Evolutionary conservation across 306 rosid genomes (phyloP).

Genomic region (Acacia acuminata): DNA sequence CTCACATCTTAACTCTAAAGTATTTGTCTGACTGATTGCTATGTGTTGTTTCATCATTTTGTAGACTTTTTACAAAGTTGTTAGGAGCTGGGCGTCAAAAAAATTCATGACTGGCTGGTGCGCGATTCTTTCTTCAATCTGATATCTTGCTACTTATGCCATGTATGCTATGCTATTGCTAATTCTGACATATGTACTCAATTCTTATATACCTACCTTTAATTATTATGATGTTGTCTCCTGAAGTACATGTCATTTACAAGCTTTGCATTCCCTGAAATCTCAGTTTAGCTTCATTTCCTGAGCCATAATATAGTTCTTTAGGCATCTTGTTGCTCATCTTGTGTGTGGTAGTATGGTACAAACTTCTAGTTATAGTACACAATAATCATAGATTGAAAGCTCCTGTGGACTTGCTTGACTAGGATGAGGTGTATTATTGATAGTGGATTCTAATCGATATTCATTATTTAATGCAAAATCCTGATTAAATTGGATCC

Average conservation of each 20-base stretch:
- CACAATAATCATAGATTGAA: slow-evolving; percentile 1
- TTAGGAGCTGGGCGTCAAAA: slow-evolving; percentile 89
- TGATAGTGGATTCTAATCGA: background rate
- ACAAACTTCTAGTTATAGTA: slow-evolving; percentile 9
- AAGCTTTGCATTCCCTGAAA: background rate
- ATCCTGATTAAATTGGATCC: background rate
- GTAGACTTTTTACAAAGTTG: slow-evolving; percentile 79
- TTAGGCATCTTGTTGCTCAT: background rate
- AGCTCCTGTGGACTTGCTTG: background rate
- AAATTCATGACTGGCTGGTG: slow-evolving; percentile 96
- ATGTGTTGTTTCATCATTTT: slow-evolving; percentile 28
- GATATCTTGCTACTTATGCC: slow-evolving; percentile 10
- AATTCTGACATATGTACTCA: slow-evolving; percentile 9
- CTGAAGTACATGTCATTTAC: background rate
- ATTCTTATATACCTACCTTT: background rate
- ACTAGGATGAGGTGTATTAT: background rate
- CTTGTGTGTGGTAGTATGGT: background rate
- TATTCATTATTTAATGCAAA: background rate
- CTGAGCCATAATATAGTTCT: background rate
- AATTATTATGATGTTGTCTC: background rate
- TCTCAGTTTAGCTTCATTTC: background rate
- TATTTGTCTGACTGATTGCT: slow-evolving; percentile 29
- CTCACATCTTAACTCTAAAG: background rate
- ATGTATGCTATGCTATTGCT: slow-evolving; percentile 1
- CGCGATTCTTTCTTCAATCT: slow-evolving; percentile 30